phyloP scores from a whole-genome alignment of 2,329 filamentous ascomycete genomes.

The Shiraia bambusicola region DNA sequence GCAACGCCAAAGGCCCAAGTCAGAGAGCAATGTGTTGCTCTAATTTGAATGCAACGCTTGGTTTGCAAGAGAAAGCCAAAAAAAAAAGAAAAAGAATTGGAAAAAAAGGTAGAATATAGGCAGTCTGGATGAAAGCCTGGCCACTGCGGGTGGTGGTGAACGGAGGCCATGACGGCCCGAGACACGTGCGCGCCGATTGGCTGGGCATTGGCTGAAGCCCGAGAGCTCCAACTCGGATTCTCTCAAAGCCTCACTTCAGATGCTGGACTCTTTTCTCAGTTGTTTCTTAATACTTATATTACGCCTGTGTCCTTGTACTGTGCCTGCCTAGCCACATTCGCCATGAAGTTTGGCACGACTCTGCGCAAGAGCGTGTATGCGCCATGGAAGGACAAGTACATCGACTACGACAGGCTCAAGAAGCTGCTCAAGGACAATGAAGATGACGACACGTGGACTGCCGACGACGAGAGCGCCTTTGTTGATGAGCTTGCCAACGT shows the following conservation, averaged over 20 bases:
- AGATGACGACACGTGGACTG: slow-evolving; percentile 74
- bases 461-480: slow-evolving; percentile 89
- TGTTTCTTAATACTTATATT: too few relatives aligned
- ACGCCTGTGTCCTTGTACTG: too few relatives aligned
- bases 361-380: slow-evolving; percentile 76
- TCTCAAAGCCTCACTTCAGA: slow-evolving; percentile 4
- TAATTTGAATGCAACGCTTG: too few relatives aligned
- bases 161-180: slow-evolving; percentile 8
- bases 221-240: slow-evolving; percentile 4
- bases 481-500: slow-evolving; percentile 93
- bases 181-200: slow-evolving; percentile 22
- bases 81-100: not conserved
- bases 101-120: not conserved
- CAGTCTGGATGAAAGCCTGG: not conserved
- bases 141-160: slow-evolving; percentile 1
- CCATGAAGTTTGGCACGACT: slow-evolving; percentile 94
- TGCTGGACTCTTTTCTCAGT: slow-evolving; percentile 15
- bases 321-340: too few relatives aligned
- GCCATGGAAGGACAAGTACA: slow-evolving; percentile 91
- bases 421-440: slow-evolving; percentile 72
- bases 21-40: not conserved
- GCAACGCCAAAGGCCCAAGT: not conserved
- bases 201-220: slow-evolving; percentile 12
- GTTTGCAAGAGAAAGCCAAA: too few relatives aligned
- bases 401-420: slow-evolving; percentile 95